These are phyloP conservation scores for Sideroxylon spinosum DNA, from an alignment of 179 eudicot genomes.

Conservation along the genomic window DNA sequence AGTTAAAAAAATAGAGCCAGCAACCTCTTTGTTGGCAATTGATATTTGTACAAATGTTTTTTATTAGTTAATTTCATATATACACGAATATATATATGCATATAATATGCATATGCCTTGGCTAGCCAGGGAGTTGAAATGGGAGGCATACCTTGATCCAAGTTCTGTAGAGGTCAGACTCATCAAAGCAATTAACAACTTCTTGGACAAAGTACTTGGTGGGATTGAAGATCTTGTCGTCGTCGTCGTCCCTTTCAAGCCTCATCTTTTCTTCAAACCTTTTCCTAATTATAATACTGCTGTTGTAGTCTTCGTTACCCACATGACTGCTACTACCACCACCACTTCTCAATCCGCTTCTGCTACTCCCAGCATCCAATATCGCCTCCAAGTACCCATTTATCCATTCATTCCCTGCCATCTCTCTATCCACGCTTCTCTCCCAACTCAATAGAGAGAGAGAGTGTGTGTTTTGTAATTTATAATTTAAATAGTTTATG, in stretches of 20 bases:
- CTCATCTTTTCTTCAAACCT: constrained; percentile 20
- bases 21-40: no score
- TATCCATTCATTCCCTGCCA: constrained; percentile 78
- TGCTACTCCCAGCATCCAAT: constrained; percentile 37
- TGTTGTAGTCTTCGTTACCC: neutral
- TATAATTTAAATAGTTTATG: no score
- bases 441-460: neutral
- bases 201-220: constrained; percentile 71
- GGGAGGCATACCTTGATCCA: constrained; percentile 51
- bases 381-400: constrained; percentile 80
- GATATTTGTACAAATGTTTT: no score
- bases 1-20: no score
- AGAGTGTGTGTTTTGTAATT: neutral
- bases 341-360: constrained; percentile 5
- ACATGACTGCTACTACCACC: neutral
- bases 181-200: constrained; percentile 62
- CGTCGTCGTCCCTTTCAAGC: constrained; percentile 15
- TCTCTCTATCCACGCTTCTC: neutral
- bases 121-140: no score
- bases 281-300: constrained; percentile 1
- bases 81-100: no score
- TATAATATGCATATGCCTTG: no score
- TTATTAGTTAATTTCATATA: no score
- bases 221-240: constrained; percentile 38
- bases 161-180: constrained; percentile 58